Conservation (phyloP, 768 basidiomycete genomes). For the Pholiota molesta region DNA sequence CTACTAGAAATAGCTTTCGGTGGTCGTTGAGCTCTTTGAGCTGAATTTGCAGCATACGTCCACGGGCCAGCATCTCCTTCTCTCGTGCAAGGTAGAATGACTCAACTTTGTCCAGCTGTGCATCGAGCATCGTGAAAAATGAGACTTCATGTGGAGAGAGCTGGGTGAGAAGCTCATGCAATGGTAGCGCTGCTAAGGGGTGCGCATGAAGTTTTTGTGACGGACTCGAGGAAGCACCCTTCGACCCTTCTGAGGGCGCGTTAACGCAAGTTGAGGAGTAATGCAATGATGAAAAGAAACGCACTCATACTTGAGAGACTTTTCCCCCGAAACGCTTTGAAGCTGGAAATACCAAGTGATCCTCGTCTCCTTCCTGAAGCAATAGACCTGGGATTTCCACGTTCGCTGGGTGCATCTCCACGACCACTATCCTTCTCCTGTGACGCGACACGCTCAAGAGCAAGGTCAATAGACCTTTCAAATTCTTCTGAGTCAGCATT, state of each 20-base stretch:
- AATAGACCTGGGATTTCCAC: not conserved
- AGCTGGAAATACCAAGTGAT: not conserved
- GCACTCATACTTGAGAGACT: slow-evolving; percentile 9
- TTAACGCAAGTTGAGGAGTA: not conserved
- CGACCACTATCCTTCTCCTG: not conserved
- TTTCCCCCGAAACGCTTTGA: not conserved
- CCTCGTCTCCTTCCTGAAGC: not conserved
- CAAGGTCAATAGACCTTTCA: not conserved
- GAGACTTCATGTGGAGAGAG: slow-evolving; percentile 62
- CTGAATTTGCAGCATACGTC: slow-evolving; percentile 61
- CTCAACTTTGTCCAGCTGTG: slow-evolving; percentile 84
- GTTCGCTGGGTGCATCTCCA: not conserved
- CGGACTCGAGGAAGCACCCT: slow-evolving; percentile 1
- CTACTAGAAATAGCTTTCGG: slow-evolving; percentile 58
- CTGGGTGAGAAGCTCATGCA: slow-evolving; percentile 52
- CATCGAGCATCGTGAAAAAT: slow-evolving; percentile 81
- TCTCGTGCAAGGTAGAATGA: slow-evolving; percentile 78
- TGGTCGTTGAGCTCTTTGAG: slow-evolving; percentile 77
- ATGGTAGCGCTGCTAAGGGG: slow-evolving; percentile 34
- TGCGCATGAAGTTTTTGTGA: slow-evolving; percentile 9
- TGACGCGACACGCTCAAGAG: not conserved
- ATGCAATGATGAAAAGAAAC: not conserved
- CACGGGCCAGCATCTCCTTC: slow-evolving; percentile 56
- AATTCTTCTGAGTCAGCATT: slow-evolving; percentile 15
- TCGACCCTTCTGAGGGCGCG: not conserved